Evolutionary conservation across 2,329 filamentous ascomycete species (phyloP).

Genomic region (Shiraia bambusicola): DNA sequence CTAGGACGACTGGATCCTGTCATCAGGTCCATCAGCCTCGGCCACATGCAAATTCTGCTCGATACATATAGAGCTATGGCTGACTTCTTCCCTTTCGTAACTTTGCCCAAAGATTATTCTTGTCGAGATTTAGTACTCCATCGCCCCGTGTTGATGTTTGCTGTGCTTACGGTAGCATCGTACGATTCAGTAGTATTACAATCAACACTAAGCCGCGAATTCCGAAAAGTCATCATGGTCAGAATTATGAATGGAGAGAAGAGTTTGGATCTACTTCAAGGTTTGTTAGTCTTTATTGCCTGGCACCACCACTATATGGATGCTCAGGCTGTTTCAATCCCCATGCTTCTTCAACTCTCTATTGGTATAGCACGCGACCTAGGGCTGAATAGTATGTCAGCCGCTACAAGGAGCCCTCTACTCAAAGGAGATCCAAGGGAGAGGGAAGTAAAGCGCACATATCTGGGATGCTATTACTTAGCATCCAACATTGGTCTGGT

Average conservation of each 20-base stretch:
- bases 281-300: conserved; percentile 37
- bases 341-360: conserved; percentile 38
- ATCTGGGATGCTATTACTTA: conserved; percentile 41
- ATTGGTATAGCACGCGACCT: conserved; percentile 37
- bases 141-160: conserved; percentile 39
- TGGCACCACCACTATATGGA: conserved; percentile 45
- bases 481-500: conserved; percentile 30
- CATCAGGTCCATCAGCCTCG: conserved; percentile 37
- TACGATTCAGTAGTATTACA: conserved; percentile 35
- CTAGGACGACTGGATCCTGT: conserved; percentile 37
- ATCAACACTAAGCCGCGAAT: conserved; percentile 35
- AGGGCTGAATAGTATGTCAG: conserved; percentile 30
- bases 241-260: conserved; percentile 42
- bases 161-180: conserved; percentile 36
- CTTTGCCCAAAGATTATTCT: conserved; percentile 29
- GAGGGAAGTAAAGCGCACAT: conserved; percentile 37
- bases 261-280: conserved; percentile 7
- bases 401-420: conserved; percentile 17
- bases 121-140: conserved; percentile 32
- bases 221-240: conserved; percentile 39
- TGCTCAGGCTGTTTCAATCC: conserved; percentile 34
- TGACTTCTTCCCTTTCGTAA: conserved; percentile 40
- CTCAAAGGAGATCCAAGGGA: conserved; percentile 26
- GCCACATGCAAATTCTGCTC: conserved; percentile 39
- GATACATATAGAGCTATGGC: conserved; percentile 36